Conservation (phyloP, 768 basidiomycete species). For the Exsudoporus frostii region DNA sequence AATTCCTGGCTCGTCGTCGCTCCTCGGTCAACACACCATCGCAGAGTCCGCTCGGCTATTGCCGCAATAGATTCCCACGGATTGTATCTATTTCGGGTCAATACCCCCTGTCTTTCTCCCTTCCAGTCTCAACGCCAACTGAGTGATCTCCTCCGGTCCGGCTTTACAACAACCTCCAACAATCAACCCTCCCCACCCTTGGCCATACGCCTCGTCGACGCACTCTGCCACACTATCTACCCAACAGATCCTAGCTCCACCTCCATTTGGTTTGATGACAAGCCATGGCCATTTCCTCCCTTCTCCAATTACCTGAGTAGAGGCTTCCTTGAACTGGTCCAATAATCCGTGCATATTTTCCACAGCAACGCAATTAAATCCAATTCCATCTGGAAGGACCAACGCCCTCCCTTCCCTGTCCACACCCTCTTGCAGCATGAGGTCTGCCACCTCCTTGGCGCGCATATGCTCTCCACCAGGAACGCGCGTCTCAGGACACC, state of each 20-base stretch:
- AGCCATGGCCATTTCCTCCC: conserved; percentile 42
- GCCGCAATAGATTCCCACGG: conserved; percentile 22
- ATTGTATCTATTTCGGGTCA: background rate
- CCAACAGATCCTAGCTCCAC: conserved; percentile 35
- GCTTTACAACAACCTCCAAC: conserved; percentile 72
- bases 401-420: conserved; percentile 11
- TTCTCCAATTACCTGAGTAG: conserved; percentile 10
- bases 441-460: conserved; percentile 41
- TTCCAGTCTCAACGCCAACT: conserved; percentile 3
- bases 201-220: conserved; percentile 18
- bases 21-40: conserved; percentile 1
- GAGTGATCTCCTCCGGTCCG: conserved; percentile 48
- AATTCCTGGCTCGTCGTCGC: conserved; percentile 23
- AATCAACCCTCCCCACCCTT: conserved; percentile 49
- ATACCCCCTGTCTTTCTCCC: conserved; percentile 10
- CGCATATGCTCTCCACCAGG: conserved; percentile 25
- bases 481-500: conserved; percentile 39
- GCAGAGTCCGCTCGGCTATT: conserved; percentile 22
- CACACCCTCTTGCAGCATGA: conserved; percentile 33
- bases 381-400: conserved; percentile 51
- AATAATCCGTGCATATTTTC: conserved; percentile 42
- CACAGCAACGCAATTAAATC: conserved; percentile 70
- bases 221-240: conserved; percentile 30
- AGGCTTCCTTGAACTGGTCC: conserved; percentile 32
- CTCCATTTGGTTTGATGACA: conserved; percentile 72